Evolutionary conservation across 129 eudicot genomes (phyloP).

Genomic region (Arctium minus): DNA sequence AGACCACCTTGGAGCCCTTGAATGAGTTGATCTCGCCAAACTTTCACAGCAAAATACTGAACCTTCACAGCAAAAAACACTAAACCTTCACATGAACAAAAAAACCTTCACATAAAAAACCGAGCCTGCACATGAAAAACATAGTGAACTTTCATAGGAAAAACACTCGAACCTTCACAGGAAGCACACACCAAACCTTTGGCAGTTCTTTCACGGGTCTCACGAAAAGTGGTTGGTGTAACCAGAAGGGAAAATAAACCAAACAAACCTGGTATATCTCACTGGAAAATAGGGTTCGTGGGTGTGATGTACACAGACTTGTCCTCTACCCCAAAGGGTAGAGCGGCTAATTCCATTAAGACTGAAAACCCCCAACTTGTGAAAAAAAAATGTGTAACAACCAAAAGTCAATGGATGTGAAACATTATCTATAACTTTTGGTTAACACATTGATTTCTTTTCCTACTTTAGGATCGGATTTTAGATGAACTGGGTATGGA

Average conservation of each 20-base stretch:
- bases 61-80: background rate
- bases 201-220: too few species aligned
- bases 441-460: background rate
- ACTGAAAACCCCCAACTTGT: background rate
- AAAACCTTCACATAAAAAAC: background rate
- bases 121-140: background rate
- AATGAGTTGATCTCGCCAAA: background rate
- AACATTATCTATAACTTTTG: background rate
- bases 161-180: too few species aligned
- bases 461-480: constrained; percentile 50
- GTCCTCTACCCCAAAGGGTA: background rate
- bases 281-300: background rate
- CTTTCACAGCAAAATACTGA: background rate
- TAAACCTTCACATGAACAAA: background rate
- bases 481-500: constrained; percentile 60
- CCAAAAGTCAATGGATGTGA: background rate
- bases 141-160: background rate
- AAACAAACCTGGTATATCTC: background rate
- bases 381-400: background rate
- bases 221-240: too few species aligned
- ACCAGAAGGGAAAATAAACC: background rate
- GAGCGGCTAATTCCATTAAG: background rate
- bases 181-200: background rate
- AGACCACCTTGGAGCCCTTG: background rate
- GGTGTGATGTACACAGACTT: background rate